Conservation (phyloP, 495 filamentous ascomycete genomes). For the Endocarpon pusillum region DNA sequence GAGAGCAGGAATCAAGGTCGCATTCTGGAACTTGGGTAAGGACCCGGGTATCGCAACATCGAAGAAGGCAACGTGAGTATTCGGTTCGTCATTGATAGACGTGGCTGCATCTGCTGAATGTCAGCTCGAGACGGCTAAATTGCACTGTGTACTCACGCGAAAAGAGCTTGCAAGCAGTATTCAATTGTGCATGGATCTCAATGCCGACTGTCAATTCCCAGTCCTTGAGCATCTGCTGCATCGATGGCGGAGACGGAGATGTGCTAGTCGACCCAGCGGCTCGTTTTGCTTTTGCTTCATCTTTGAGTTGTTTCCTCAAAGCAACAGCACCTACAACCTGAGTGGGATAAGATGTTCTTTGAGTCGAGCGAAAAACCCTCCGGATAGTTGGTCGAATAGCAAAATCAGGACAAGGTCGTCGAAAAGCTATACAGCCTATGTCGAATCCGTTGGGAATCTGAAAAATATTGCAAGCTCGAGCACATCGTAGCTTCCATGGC, state of each 20-base stretch:
- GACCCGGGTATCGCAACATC: constrained; percentile 80
- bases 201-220: constrained; percentile 93
- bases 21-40: constrained; percentile 72
- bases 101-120: constrained; percentile 38
- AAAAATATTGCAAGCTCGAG: no score
- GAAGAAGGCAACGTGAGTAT: constrained; percentile 73
- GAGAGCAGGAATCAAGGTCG: constrained; percentile 72
- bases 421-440: no score
- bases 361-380: no score
- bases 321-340: constrained; percentile 21
- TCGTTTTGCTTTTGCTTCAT: constrained; percentile 41
- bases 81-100: constrained; percentile 51
- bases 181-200: constrained; percentile 93
- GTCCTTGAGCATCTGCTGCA: constrained; percentile 20
- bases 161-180: constrained; percentile 74
- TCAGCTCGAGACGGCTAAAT: constrained; percentile 1
- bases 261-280: no score
- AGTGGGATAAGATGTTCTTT: no score
- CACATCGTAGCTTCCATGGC: no score
- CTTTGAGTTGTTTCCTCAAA: constrained; percentile 59
- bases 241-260: no score
- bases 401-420: no score
- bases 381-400: no score
- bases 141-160: constrained; percentile 28
- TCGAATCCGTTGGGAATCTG: no score